phyloP scores from a whole-genome alignment of 2,329 filamentous ascomycete species.

The Arthrobotrys conoides region DNA sequence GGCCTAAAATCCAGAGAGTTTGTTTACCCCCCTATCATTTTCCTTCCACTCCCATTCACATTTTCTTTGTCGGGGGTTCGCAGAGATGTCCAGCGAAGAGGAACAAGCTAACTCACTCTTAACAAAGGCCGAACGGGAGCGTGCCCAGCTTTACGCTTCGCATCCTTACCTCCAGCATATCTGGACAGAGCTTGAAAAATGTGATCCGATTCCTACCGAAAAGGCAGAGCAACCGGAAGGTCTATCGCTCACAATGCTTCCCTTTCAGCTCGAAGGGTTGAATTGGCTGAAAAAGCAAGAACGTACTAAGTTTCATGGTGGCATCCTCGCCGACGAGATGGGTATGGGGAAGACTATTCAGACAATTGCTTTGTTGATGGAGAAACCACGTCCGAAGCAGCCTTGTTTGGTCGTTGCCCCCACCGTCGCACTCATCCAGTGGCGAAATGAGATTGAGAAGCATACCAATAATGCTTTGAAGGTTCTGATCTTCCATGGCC shows the following conservation, averaged over 20 bases:
- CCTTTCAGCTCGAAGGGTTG: constrained; percentile 92
- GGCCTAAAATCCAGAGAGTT: constrained; percentile 60
- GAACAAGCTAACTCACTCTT: constrained; percentile 20
- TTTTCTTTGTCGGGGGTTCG: constrained; percentile 27
- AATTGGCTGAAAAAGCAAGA: constrained; percentile 97
- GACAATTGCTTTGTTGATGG: constrained; percentile 97
- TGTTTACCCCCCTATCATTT: constrained; percentile 48
- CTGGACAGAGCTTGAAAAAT: constrained; percentile 82
- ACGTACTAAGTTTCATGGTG: constrained; percentile 85
- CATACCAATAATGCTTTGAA: constrained; percentile 91
- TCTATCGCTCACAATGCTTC: constrained; percentile 88
- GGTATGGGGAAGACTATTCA: constrained; percentile 99
- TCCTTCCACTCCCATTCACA: constrained; percentile 46
- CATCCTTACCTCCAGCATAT: constrained; percentile 86
- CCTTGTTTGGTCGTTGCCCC: constrained; percentile 91
- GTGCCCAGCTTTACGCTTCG: constrained; percentile 78
- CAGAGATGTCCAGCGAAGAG: constrained; percentile 63
- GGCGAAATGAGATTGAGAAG: constrained; percentile 83
- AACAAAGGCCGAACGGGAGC: constrained; percentile 70
- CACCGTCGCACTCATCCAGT: constrained; percentile 95
- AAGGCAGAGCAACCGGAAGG: constrained; percentile 79
- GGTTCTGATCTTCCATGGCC: constrained; percentile 90
- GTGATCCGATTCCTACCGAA: constrained; percentile 76
- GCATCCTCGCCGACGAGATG: constrained; percentile 97
- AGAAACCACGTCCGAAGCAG: constrained; percentile 75